phyloP scores from a whole-genome alignment of 2,329 filamentous ascomycete genomes.

The Colletotrichum echinochloae region DNA sequence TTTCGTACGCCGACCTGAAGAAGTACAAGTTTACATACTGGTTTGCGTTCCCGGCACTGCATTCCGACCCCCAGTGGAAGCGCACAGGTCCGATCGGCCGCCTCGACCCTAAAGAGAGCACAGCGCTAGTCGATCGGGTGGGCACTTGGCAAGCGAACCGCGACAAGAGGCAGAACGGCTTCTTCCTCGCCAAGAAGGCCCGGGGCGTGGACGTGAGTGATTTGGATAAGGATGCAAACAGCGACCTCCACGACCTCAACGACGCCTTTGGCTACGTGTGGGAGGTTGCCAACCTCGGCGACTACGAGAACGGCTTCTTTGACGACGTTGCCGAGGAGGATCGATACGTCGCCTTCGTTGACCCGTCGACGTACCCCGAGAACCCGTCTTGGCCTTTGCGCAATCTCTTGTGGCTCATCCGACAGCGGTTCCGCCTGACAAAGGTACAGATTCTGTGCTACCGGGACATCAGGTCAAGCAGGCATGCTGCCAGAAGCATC shows the following conservation, averaged over 20 bases:
- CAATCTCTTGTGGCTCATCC: conserved; percentile 87
- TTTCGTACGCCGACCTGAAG: conserved; percentile 96
- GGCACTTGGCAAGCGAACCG: conserved; percentile 86
- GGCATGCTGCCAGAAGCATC: conserved; percentile 85
- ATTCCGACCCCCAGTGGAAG: conserved; percentile 88
- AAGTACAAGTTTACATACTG: conserved; percentile 99
- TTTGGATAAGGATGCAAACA: conserved; percentile 37
- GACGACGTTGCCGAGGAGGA: conserved; percentile 77
- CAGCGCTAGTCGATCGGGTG: conserved; percentile 82
- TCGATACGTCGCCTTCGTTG: conserved; percentile 86
- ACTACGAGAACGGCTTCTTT: conserved; percentile 92
- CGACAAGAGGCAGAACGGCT: conserved; percentile 88
- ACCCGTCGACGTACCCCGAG: conserved; percentile 89
- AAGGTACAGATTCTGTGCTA: conserved; percentile 91
- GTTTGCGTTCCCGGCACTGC: conserved; percentile 94
- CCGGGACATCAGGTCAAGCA: conserved; percentile 80
- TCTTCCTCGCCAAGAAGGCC: conserved; percentile 91
- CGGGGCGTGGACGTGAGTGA: conserved; percentile 47
- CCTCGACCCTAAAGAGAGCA: conserved; percentile 78
- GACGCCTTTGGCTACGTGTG: conserved; percentile 69
- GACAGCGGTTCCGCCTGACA: conserved; percentile 81
- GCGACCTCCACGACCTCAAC: conserved; percentile 40
- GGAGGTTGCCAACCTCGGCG: conserved; percentile 80
- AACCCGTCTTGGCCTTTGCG: conserved; percentile 94
- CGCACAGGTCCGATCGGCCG: conserved; percentile 65